Base-by-base conservation (phyloP, 768 basidiomycete genomes). In the Epithele typhae region DNA sequence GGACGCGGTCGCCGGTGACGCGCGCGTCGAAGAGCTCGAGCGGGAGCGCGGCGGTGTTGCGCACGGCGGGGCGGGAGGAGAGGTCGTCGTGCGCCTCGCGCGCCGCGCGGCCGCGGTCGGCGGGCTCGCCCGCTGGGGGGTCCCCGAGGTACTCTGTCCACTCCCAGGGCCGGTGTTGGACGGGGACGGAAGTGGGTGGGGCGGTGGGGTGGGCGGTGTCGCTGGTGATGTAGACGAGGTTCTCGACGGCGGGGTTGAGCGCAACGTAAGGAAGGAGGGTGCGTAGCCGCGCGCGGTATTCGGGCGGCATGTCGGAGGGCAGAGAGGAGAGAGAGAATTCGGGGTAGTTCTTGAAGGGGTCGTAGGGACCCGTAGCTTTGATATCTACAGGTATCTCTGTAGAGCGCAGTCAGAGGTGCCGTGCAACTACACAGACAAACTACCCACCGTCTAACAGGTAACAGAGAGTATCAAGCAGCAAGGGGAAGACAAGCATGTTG, bases 81-180 rank as follows among this genome's bases (percentile, higher is more conserved):
- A 65, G 64, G 36, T 68, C 69, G 36, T 66, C 68, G 30, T 73
- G 72, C 18, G 71, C 69, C 5, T 25, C 23, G 5, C 23, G n/a
- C 22, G 64, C 63, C 21, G 73, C 66, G 25, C 69, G 68, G 9
- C 75, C 74, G 24, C 70, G 74, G 9, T 71, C 60, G 22, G 77
- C 75, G 3, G 69, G 53, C 10, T 67, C 57, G 27, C 48, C 47
- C 0, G 51, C 40, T 7, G 71, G 48, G 3, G 73, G 68, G 42
- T 85, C 82, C 8, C 87, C 87, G 3, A 90, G 58, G 59, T 84
- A 79, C 63, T 92, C 88, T 6, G 82, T 78, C 87, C 88, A 91
- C 62, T 92, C 88, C 88, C 88, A 92, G 3, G 89, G 86, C 25
- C 81, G 77, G 63, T 89, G 87, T 46, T 78, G 69, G 15, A 90